These are phyloP conservation scores for Fusarium coffeatum DNA, from an alignment of 2,329 filamentous ascomycete species.

Conservation along the genomic window DNA sequence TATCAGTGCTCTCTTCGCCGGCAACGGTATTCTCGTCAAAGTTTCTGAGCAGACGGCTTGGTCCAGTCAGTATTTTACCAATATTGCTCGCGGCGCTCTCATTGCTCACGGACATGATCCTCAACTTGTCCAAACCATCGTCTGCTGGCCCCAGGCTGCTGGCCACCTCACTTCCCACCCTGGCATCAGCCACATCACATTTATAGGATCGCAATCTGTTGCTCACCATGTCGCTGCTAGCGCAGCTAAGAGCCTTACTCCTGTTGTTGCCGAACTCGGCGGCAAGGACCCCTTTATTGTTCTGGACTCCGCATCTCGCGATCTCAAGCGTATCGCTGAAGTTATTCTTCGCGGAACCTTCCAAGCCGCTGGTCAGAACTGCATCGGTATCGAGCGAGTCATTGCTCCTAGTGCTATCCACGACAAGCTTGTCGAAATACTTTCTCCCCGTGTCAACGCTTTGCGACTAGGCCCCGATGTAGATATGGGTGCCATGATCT, in stretches of 20 bases:
- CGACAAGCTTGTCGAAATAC: slow-evolving; percentile 73
- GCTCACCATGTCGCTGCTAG: slow-evolving; percentile 89
- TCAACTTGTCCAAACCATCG: slow-evolving; percentile 83
- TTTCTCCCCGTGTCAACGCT: slow-evolving; percentile 78
- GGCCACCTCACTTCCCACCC: slow-evolving; percentile 86
- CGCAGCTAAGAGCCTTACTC: slow-evolving; percentile 86
- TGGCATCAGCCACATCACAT: slow-evolving; percentile 88
- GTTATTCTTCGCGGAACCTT: slow-evolving; percentile 93
- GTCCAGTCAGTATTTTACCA: slow-evolving; percentile 85
- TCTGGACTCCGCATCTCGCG: slow-evolving; percentile 76
- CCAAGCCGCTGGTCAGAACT: slow-evolving; percentile 96
- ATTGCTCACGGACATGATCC: slow-evolving; percentile 84
- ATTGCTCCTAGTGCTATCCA: slow-evolving; percentile 84
- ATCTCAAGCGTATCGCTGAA: slow-evolving; percentile 79
- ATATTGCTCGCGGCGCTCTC: slow-evolving; percentile 82
- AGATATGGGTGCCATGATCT: slow-evolving; percentile 93
- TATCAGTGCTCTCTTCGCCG: slow-evolving; percentile 89
- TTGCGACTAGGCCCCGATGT: slow-evolving; percentile 81
- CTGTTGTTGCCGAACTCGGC: slow-evolving; percentile 89
- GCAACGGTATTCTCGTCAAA: slow-evolving; percentile 93
- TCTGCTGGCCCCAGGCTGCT: slow-evolving; percentile 89
- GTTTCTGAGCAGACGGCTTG: slow-evolving; percentile 95
- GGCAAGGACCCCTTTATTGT: slow-evolving; percentile 95
- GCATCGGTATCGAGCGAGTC: slow-evolving; percentile 95
- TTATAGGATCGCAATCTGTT: slow-evolving; percentile 90